Evolutionary conservation across 2,329 filamentous ascomycete species (phyloP).

Genomic region (Chrysoporthe austroafricana): DNA sequence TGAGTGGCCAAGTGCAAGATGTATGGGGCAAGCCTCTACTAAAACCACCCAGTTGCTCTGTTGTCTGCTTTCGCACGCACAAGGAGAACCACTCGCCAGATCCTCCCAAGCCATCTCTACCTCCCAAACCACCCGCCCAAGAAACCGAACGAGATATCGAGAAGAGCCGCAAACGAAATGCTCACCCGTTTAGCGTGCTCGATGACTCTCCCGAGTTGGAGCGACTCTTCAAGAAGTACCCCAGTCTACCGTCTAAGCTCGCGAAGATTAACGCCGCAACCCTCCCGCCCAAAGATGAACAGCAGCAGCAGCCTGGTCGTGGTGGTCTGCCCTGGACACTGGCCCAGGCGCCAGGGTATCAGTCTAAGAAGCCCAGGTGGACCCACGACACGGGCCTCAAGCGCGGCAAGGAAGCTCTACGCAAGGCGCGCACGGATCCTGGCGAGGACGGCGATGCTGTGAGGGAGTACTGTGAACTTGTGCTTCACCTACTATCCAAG

Average conservation of each 20-base stretch:
- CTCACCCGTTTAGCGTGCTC: constrained; percentile 55
- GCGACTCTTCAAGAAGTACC: constrained; percentile 57
- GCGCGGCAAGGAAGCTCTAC: constrained; percentile 58
- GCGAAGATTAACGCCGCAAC: constrained; percentile 54
- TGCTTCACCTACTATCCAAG: constrained; percentile 52
- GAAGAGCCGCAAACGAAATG: constrained; percentile 22
- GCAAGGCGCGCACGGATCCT: constrained; percentile 51
- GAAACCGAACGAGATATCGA: constrained; percentile 25
- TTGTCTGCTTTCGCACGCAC: constrained; percentile 52
- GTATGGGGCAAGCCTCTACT: constrained; percentile 35
- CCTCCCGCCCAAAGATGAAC: constrained; percentile 44
- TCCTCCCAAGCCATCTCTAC: constrained; percentile 24
- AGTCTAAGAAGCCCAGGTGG: constrained; percentile 52
- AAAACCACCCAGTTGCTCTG: constrained; percentile 54
- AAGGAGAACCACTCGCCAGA: constrained; percentile 38
- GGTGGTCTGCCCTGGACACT: constrained; percentile 30
- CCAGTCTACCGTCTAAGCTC: constrained; percentile 51
- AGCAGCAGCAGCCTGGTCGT: constrained; percentile 13
- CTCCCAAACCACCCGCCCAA: constrained; percentile 25
- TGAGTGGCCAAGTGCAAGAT: constrained; percentile 47
- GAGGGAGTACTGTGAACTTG: constrained; percentile 62
- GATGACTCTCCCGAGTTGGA: constrained; percentile 54
- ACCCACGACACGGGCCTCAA: constrained; percentile 61
- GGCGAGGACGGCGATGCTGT: constrained; percentile 63
- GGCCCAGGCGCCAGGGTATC: constrained; percentile 31